Evolutionary conservation across 768 basidiomycete genomes (phyloP).

Genomic region (Pleurotus citrinopileatus): DNA sequence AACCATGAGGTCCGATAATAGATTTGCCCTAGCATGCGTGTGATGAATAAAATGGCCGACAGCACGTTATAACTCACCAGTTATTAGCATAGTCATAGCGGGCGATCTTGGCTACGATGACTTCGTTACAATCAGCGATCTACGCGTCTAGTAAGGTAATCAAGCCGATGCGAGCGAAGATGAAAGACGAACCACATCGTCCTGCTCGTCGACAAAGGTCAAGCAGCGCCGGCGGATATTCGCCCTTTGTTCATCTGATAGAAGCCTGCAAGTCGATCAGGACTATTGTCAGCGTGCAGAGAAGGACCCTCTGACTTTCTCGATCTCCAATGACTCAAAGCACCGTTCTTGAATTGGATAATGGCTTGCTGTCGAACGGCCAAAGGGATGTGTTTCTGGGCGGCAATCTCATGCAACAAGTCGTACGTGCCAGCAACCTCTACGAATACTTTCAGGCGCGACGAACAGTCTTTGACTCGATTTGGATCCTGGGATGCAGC

Average conservation of each 20-base stretch:
- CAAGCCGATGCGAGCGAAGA: slow-evolving; percentile 8
- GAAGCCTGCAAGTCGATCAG: slow-evolving; percentile 47
- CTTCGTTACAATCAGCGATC: slow-evolving; percentile 78
- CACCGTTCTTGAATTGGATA: slow-evolving; percentile 87
- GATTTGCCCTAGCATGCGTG: slow-evolving; percentile 48
- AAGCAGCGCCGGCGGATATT: slow-evolving; percentile 66
- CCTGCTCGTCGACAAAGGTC: slow-evolving; percentile 69
- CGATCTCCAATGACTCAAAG: slow-evolving; percentile 72
- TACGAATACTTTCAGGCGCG: slow-evolving; percentile 65
- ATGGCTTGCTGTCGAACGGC: slow-evolving; percentile 76
- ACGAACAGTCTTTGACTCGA: slow-evolving; percentile 44
- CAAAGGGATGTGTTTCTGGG: slow-evolving; percentile 55
- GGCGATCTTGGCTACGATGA: slow-evolving; percentile 74
- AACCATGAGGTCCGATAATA: slow-evolving; percentile 52
- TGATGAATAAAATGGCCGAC: slow-evolving; percentile 1
- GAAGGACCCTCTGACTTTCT: slow-evolving; percentile 52
- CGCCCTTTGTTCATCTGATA: slow-evolving; percentile 64
- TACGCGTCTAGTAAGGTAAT: slow-evolving; percentile 25
- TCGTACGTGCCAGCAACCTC: slow-evolving; percentile 71
- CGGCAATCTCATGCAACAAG: slow-evolving; percentile 70
- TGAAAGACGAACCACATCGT: slow-evolving; percentile 59
- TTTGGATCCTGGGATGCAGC: slow-evolving; percentile 76
- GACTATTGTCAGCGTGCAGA: slow-evolving; percentile 12
- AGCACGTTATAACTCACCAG: slow-evolving; percentile 47
- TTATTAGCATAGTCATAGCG: slow-evolving; percentile 70